A percentile compares a stretch with the other conserved stretches of the same genome.
Evolutionary conservation across 2,329 filamentous ascomycete species (phyloP).

Genomic region (Sphaerulina musiva): DNA sequence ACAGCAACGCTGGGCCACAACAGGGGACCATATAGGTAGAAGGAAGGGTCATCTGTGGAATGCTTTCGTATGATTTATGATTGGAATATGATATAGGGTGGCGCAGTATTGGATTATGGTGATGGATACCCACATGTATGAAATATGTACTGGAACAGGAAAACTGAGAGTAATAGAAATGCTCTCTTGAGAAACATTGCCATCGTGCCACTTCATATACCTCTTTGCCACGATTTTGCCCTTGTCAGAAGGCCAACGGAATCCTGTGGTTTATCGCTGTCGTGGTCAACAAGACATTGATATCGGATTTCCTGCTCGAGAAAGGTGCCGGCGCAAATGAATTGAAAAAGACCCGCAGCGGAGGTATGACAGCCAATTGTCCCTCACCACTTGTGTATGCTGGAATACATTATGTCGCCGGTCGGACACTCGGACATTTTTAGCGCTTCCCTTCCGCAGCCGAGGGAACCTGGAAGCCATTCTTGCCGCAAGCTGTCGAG

Average conservation of each 20-base stretch:
- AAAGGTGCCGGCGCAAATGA: too few species aligned
- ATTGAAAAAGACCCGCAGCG: neutral
- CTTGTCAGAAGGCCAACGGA: too few species aligned
- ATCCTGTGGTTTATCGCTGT: too few species aligned
- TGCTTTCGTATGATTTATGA: slow-evolving; percentile 10
- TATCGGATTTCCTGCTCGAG: too few species aligned
- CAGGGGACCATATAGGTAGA: slow-evolving; percentile 9
- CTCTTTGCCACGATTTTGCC: neutral
- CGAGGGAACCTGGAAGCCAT: neutral
- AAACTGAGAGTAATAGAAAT: neutral
- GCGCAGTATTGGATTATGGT: neutral
- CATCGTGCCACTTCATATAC: neutral
- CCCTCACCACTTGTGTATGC: neutral
- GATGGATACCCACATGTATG: slow-evolving; percentile 10
- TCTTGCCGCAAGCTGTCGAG: neutral
- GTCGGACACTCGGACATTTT: neutral
- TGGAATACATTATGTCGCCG: neutral
- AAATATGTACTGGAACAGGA: slow-evolving; percentile 5
- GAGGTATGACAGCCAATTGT: neutral
- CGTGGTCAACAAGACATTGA: too few species aligned
- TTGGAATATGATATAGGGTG: slow-evolving; percentile 8
- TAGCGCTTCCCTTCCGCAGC: too few species aligned
- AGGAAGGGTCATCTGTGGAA: neutral
- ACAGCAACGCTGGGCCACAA: slow-evolving; percentile 1
- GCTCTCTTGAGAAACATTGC: too few species aligned